Percentiles rank a stretch among this genome's conserved stretches.
These are phyloP conservation scores for Misopates orontium DNA, from an alignment of 257 asterid species.

Conservation along the genomic window DNA sequence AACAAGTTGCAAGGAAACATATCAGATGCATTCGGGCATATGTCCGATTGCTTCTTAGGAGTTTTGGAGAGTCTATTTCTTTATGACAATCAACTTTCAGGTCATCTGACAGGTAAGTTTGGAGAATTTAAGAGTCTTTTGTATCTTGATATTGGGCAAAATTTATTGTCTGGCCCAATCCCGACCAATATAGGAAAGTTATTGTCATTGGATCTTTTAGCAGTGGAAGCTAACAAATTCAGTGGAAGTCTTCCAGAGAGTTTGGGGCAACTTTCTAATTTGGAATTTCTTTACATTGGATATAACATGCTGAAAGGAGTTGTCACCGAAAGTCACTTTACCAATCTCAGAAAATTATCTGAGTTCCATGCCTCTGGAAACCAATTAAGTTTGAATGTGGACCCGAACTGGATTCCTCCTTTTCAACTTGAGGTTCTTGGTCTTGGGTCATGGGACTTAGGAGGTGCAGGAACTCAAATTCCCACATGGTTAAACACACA, in stretches of 20 bases:
- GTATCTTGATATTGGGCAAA: background rate
- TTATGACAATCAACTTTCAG: background rate
- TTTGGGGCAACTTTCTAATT: background rate
- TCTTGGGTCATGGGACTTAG: conserved; percentile 3
- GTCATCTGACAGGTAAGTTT: background rate
- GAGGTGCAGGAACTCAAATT: background rate
- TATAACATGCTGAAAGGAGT: background rate
- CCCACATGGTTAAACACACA: background rate
- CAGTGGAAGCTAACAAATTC: background rate
- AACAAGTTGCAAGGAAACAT: conserved; percentile 19
- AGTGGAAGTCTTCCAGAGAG: conserved; percentile 13
- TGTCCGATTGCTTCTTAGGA: background rate
- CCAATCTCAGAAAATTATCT: background rate
- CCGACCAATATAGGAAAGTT: background rate
- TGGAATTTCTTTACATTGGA: background rate
- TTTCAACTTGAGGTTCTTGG: background rate
- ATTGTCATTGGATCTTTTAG: background rate
- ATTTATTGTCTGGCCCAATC: background rate
- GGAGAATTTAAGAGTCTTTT: background rate
- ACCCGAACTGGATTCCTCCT: background rate
- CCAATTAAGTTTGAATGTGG: background rate
- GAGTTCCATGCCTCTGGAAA: background rate
- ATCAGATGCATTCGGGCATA: background rate
- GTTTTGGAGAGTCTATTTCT: background rate
- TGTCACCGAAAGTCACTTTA: background rate